Percentiles rank a stretch among this genome's conserved stretches.
phyloP scores from a whole-genome alignment of 192 early-diverging fungal species.

The Phlyctochytrium arcticum region DNA sequence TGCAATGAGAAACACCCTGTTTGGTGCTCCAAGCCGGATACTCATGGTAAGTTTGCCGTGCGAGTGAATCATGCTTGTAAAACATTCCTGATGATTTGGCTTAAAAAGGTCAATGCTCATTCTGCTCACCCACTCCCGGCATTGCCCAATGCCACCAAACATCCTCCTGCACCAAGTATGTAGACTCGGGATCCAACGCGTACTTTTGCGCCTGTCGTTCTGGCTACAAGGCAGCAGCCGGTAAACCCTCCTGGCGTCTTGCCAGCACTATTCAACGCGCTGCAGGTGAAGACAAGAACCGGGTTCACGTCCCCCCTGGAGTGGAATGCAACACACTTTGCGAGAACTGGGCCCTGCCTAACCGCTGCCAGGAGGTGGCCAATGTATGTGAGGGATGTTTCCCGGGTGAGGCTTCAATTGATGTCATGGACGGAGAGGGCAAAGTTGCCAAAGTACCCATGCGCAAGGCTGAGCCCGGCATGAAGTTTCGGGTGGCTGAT shows the following conservation, averaged over 20 bases:
- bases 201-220: conserved; percentile 2
- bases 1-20: conserved; percentile 1
- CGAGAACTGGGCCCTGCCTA: neutral
- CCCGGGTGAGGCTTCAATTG: neutral
- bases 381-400: neutral
- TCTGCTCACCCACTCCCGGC: neutral
- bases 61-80: too few species aligned
- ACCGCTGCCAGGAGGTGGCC: neutral
- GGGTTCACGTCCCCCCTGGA: neutral
- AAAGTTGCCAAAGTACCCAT: neutral
- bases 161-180: neutral
- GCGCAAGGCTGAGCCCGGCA: neutral
- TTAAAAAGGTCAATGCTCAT: too few species aligned
- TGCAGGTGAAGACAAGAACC: neutral
- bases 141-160: neutral
- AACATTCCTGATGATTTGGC: too few species aligned
- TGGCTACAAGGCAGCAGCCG: neutral
- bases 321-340: conserved; percentile 1
- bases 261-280: neutral
- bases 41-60: neutral
- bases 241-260: neutral
- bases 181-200: neutral
- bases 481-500: neutral
- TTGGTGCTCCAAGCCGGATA: neutral
- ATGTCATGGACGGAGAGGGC: neutral